Evolutionary conservation across 2,329 filamentous ascomycete species (phyloP).

Genomic region (Kalmusia sp.): DNA sequence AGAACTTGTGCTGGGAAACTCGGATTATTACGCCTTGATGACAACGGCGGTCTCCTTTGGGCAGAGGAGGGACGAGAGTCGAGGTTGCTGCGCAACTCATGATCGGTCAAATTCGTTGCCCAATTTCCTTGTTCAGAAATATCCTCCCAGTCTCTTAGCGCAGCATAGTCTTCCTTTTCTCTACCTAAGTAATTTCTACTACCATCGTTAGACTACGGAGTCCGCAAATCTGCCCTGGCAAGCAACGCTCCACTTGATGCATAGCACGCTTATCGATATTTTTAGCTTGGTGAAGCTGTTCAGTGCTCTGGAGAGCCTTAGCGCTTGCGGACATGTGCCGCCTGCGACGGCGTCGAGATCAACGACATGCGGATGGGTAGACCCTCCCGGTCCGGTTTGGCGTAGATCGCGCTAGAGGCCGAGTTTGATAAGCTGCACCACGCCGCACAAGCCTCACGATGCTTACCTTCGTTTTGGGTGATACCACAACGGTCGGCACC

Average conservation of each 20-base stretch:
- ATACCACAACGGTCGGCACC: not conserved
- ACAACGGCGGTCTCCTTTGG: conserved; percentile 21
- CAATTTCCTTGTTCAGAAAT: not conserved
- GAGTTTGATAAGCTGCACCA: not conserved
- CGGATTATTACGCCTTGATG: conserved; percentile 19
- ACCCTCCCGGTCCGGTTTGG: conserved; percentile 2
- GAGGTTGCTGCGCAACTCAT: conserved; percentile 24
- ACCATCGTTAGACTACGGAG: not conserved
- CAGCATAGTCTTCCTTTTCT: not conserved
- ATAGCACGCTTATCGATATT: conserved; percentile 6
- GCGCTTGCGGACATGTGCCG: conserved; percentile 16
- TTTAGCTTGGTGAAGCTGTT: conserved; percentile 8
- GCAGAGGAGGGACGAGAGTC: conserved; percentile 16
- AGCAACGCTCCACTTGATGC: conserved; percentile 7
- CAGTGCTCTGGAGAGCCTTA: conserved; percentile 19
- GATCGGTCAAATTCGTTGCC: not conserved
- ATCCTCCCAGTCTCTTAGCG: not conserved
- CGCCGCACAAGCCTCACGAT: conserved; percentile 9
- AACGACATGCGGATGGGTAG: conserved; percentile 6
- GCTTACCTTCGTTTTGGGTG: not conserved
- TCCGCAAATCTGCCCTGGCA: conserved; percentile 16
- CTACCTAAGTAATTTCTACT: not conserved
- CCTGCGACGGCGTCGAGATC: conserved; percentile 15
- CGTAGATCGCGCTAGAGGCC: conserved; percentile 6
- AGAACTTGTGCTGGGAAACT: conserved; percentile 8